phyloP scores from a whole-genome alignment of 2,329 filamentous ascomycete genomes.

The Phoma herbarum region DNA sequence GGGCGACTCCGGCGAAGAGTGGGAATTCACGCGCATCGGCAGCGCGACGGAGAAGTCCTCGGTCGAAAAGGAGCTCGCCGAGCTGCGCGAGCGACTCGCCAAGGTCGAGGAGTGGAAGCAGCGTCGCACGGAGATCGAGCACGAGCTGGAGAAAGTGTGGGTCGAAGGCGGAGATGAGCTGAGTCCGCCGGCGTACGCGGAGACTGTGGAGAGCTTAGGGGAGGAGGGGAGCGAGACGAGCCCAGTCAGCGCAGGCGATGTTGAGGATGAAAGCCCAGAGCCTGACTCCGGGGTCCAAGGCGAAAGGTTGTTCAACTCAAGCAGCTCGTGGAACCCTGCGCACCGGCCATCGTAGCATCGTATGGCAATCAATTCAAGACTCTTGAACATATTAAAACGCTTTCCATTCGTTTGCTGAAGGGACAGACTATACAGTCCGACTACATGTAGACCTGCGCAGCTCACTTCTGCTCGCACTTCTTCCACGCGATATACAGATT shows the following conservation, averaged over 20 bases:
- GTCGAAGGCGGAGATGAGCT: conserved; percentile 55
- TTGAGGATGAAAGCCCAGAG: not conserved
- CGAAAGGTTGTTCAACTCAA: conserved; percentile 7
- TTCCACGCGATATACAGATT: conserved; percentile 46
- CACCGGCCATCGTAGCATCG: conserved; percentile 5
- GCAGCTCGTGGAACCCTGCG: conserved; percentile 12
- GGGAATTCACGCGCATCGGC: conserved; percentile 93
- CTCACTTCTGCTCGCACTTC: conserved; percentile 37
- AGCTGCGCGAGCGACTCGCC: conserved; percentile 79
- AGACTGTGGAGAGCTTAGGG: conserved; percentile 17
- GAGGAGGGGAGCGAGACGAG: conserved; percentile 35
- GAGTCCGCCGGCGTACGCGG: conserved; percentile 48
- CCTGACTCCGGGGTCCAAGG: not conserved
- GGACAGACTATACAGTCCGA: not conserved
- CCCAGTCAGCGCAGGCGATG: not conserved
- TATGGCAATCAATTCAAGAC: not conserved
- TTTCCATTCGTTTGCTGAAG: no score
- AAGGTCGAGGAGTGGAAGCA: conserved; percentile 86
- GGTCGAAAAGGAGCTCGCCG: conserved; percentile 88
- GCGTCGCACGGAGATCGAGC: conserved; percentile 81
- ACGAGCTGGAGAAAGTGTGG: conserved; percentile 75
- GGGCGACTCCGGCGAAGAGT: conserved; percentile 82
- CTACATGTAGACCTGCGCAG: not conserved
- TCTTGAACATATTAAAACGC: no score
- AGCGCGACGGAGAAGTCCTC: conserved; percentile 92